Percentiles rank a stretch among this genome's conserved stretches.
phyloP scores from a whole-genome alignment of 2,329 filamentous ascomycete genomes.

The Hypoxylon sp. region DNA sequence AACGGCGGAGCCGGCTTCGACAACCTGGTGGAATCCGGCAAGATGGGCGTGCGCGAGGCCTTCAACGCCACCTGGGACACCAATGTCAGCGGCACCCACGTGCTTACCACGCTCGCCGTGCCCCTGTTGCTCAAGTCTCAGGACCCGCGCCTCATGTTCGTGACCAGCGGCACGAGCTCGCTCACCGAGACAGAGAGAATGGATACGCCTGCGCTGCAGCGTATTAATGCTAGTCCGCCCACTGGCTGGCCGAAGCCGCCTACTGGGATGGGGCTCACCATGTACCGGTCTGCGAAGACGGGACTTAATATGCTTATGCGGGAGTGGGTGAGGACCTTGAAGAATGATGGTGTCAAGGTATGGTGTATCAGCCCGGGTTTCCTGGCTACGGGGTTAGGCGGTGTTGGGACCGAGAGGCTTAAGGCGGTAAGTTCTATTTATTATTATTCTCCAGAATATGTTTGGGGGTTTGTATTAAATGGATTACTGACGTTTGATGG shows the following conservation, averaged over 20 bases:
- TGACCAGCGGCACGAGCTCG: slow-evolving; percentile 57
- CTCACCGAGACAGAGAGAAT: slow-evolving; percentile 50
- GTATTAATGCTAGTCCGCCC: slow-evolving; percentile 35
- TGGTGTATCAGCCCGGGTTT: slow-evolving; percentile 65
- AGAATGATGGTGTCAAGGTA: slow-evolving; percentile 66
- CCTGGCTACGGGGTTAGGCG: slow-evolving; percentile 63
- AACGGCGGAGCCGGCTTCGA: slow-evolving; percentile 70
- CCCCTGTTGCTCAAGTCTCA: slow-evolving; percentile 63
- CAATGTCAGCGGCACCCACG: slow-evolving; percentile 65
- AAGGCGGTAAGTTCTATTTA: slow-evolving; percentile 44
- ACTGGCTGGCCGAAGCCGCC: slow-evolving; percentile 60
- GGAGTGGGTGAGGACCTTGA: slow-evolving; percentile 60
- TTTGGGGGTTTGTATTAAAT: not conserved
- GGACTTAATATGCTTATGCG: slow-evolving; percentile 66
- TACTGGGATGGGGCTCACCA: slow-evolving; percentile 38
- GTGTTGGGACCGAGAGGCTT: slow-evolving; percentile 41
- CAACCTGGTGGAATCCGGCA: slow-evolving; percentile 46
- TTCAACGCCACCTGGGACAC: slow-evolving; percentile 65
- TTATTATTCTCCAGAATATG: not conserved
- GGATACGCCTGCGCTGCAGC: slow-evolving; percentile 31
- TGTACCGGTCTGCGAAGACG: slow-evolving; percentile 60
- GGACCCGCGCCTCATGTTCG: slow-evolving; percentile 65
- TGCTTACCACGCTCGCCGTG: slow-evolving; percentile 58
- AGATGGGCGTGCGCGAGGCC: slow-evolving; percentile 56
- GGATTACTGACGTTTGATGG: slow-evolving; percentile 4